Conservation (phyloP, 306 rosid genomes). For the Vachellia collinsii region DNA sequence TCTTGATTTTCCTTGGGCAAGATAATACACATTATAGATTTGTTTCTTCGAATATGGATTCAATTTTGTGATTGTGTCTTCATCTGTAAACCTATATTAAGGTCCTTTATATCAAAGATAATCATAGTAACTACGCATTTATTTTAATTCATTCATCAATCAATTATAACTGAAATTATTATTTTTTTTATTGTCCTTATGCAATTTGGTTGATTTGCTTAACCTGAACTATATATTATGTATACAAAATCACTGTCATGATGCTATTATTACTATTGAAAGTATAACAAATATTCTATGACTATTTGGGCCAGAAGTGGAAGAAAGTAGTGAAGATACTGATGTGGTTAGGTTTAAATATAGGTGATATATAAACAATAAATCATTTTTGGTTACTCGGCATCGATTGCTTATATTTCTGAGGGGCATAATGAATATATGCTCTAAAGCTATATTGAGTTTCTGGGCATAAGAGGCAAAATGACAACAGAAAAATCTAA, state of each 20-base stretch:
- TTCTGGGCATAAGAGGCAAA: neutral
- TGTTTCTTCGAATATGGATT: neutral
- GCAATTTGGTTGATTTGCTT: neutral
- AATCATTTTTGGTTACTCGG: neutral
- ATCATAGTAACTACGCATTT: neutral
- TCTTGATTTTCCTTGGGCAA: neutral
- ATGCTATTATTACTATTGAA: neutral
- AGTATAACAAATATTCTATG: neutral
- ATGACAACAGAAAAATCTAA: neutral
- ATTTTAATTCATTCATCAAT: neutral
- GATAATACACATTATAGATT: neutral
- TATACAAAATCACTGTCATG: neutral
- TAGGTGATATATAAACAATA: neutral
- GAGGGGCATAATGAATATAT: too few species aligned
- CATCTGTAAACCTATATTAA: neutral
- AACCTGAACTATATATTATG: neutral
- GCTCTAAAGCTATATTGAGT: neutral
- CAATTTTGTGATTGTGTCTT: neutral
- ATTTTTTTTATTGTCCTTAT: neutral
- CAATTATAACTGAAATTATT: neutral
- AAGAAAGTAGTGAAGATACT: slow-evolving; percentile 2
- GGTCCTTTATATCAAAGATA: neutral
- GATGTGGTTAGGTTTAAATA: neutral
- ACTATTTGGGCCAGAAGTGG: neutral
- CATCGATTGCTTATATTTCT: neutral